Conservation (phyloP, 257 asterid genomes). For the Sherardia arvensis region DNA sequence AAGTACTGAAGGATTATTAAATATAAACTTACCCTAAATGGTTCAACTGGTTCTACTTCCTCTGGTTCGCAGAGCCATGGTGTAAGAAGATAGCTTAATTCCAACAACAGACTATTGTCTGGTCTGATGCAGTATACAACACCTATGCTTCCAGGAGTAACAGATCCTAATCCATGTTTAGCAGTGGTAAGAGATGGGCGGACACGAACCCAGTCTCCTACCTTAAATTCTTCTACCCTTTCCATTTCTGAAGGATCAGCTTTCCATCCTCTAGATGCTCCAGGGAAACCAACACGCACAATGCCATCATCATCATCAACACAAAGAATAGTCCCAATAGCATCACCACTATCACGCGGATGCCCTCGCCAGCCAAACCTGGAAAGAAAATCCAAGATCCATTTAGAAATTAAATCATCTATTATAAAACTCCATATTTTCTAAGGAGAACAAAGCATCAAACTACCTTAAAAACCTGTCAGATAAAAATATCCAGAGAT, state of each 20-base stretch:
- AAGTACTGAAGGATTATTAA: not conserved
- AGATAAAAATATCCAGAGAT: not conserved
- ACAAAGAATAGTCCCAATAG: constrained; percentile 90
- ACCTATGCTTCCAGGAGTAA: constrained; percentile 94
- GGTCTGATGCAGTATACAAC: constrained; percentile 84
- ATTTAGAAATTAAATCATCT: not conserved
- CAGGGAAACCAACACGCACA: constrained; percentile 97
- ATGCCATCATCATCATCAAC: constrained; percentile 99
- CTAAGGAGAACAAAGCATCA: not conserved
- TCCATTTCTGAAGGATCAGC: constrained; percentile 99
- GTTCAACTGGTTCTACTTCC: constrained; percentile 93
- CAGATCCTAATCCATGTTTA: constrained; percentile 93
- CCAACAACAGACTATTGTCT: constrained; percentile 74
- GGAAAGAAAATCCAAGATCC: constrained; percentile 11
- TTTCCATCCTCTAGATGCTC: constrained; percentile 99
- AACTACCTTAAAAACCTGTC: not conserved
- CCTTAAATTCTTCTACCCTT: constrained; percentile 95
- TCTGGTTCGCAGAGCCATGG: constrained; percentile 99
- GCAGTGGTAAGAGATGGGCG: constrained; percentile 93
- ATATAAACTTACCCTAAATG: constrained; percentile 64
- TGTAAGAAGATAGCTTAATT: constrained; percentile 87
- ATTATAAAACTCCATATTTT: not conserved
- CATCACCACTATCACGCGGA: constrained; percentile 81
- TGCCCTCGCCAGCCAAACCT: constrained; percentile 99
- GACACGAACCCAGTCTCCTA: constrained; percentile 98